Conservation (phyloP, 1,284 basidiomycete species). For the Puccinia horiana region DNA sequence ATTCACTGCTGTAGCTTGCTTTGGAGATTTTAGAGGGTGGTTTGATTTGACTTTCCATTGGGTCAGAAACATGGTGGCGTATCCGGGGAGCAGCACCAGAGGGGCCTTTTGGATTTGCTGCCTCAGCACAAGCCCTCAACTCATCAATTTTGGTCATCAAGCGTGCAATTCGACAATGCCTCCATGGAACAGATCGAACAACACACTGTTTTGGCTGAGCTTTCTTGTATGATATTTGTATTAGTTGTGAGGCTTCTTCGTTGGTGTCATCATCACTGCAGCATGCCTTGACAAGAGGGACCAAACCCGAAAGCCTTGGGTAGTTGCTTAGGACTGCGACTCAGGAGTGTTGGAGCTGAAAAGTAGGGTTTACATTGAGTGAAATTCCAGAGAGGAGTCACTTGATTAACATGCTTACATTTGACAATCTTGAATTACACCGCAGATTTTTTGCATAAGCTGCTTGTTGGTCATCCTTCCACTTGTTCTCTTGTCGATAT, state of each 20-base stretch:
- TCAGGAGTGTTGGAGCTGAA: neutral
- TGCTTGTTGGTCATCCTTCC: neutral
- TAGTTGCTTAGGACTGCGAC: neutral
- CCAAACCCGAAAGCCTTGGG: conserved; percentile 1
- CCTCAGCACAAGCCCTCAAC: neutral
- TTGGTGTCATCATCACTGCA: conserved; percentile 27
- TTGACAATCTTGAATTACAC: neutral
- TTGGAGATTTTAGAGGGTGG: neutral
- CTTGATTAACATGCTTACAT: neutral
- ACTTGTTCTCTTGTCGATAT: conserved; percentile 21
- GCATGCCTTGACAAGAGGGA: conserved; percentile 21
- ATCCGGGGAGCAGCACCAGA: conserved; percentile 13
- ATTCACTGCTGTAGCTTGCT: neutral
- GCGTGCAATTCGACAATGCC: neutral
- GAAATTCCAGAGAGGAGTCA: neutral
- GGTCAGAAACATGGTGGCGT: neutral
- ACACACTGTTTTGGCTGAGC: too few relatives aligned
- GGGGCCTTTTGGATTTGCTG: conserved; percentile 3
- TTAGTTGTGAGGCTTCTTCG: neutral
- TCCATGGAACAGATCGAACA: too few relatives aligned
- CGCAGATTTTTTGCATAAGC: neutral
- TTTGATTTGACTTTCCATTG: neutral
- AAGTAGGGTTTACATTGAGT: neutral
- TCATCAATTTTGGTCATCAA: too few relatives aligned
- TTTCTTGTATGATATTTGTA: too few relatives aligned